Evolutionary conservation across 306 rosid species (phyloP).

Genomic region (Quercus gilva): DNA sequence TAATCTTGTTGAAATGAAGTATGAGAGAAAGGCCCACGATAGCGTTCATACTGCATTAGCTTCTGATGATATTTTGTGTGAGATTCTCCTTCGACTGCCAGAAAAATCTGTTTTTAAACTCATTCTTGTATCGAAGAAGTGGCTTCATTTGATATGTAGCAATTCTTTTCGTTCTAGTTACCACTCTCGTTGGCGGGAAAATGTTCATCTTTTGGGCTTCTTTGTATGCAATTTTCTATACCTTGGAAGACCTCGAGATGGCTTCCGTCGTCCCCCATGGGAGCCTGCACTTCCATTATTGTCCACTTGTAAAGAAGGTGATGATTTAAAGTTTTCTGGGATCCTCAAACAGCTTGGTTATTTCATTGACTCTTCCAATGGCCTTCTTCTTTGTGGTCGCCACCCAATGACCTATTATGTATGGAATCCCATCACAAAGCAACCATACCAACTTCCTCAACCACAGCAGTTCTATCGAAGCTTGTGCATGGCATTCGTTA

Average conservation of each 20-base stretch:
- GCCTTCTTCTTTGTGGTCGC: conserved; percentile 65
- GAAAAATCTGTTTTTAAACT: conserved; percentile 46
- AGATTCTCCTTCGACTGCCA: conserved; percentile 61
- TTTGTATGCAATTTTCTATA: conserved; percentile 62
- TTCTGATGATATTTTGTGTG: conserved; percentile 67
- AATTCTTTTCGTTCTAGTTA: conserved; percentile 48
- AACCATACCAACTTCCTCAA: conserved; percentile 46
- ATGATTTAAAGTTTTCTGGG: conserved; percentile 58
- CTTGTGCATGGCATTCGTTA: conserved; percentile 60
- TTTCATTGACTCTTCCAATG: conserved; percentile 63
- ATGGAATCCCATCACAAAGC: conserved; percentile 55
- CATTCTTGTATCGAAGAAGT: conserved; percentile 57
- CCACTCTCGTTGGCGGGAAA: conserved; percentile 42
- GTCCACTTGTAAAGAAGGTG: conserved; percentile 74
- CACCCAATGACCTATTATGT: conserved; percentile 65
- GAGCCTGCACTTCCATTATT: conserved; percentile 70
- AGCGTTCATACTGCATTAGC: conserved; percentile 44
- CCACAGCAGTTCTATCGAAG: conserved; percentile 64
- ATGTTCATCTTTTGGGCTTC: conserved; percentile 63
- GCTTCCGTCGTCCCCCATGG: conserved; percentile 50
- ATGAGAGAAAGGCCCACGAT: conserved; percentile 29
- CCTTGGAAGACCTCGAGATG: conserved; percentile 58
- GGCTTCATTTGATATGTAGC: conserved; percentile 58
- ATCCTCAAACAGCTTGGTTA: conserved; percentile 58
- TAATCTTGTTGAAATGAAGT: conserved; percentile 23